A percentile compares a stretch with the other conserved stretches of the same genome.
phyloP scores from a whole-genome alignment of 768 basidiomycete genomes.

The Hemileccinum rubropunctum region DNA sequence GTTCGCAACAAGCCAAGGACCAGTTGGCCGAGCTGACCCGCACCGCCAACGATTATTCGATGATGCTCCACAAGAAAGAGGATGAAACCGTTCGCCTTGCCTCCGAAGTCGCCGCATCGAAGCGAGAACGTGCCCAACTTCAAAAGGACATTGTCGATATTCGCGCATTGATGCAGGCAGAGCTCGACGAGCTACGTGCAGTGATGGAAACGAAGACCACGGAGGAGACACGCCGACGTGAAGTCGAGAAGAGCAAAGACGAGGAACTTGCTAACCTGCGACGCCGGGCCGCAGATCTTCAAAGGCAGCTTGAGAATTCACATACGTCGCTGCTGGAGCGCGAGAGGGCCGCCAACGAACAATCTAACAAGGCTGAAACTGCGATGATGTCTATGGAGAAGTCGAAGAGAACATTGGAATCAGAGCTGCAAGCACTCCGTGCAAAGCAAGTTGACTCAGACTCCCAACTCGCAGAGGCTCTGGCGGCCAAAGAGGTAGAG shows the following conservation, averaged over 20 bases:
- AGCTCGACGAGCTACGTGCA: constrained; percentile 84
- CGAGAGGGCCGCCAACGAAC: constrained; percentile 50
- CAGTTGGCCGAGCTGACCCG: constrained; percentile 78
- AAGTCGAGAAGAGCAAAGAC: constrained; percentile 87
- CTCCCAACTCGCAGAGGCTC: constrained; percentile 55
- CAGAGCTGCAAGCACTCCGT: constrained; percentile 69
- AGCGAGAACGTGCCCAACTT: constrained; percentile 51
- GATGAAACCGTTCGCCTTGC: constrained; percentile 57
- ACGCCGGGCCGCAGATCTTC: constrained; percentile 54
- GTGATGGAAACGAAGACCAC: constrained; percentile 81
- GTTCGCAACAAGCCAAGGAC: constrained; percentile 67
- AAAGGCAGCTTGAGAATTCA: constrained; percentile 56
- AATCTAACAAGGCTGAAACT: constrained; percentile 47
- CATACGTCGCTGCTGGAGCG: constrained; percentile 65
- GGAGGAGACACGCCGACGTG: constrained; percentile 79
- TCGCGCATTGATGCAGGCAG: constrained; percentile 71
- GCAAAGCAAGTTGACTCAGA: constrained; percentile 69
- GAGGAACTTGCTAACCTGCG: constrained; percentile 77
- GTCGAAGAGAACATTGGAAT: constrained; percentile 61
- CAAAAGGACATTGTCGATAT: constrained; percentile 63
- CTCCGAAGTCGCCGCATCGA: constrained; percentile 51
- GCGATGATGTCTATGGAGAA: constrained; percentile 62
- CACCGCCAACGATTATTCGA: constrained; percentile 71
- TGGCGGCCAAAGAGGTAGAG: constrained; percentile 72
- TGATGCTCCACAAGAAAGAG: constrained; percentile 75